Base-by-base conservation (phyloP, 345 rosid genomes). In the Triadica sebifera region DNA sequence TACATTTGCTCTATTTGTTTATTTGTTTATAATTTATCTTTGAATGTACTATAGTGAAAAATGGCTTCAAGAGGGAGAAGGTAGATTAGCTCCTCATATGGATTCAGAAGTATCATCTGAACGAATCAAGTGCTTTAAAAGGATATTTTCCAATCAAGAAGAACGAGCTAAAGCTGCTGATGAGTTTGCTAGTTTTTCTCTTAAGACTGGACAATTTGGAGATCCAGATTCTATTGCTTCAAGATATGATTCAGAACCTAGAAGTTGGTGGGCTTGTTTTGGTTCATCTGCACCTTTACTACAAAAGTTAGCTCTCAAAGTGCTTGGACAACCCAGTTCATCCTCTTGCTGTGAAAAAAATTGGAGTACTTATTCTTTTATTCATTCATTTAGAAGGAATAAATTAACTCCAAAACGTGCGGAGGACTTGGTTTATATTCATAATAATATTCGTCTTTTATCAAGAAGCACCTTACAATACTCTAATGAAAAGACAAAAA, bases 281-380 rank as follows among this genome's bases (percentile, higher is more conserved):
- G 64, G 64, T 59, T 59, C 64, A 59, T 24, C 7, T 59, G 64
- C 39, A 25, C 64, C 64, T 59, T 59, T 59, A 29, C 64, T 59
- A 10, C 64, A 59, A 59, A 29, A 29, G 2, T 29, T 29, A 29
- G 34, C 1, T 29, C 34, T 29, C 34, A 29, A 29, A 29, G 34
- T 25, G 38, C 64, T 59, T 59, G 64, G 64, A 29, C 39, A 59
- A 24, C 37, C n/a, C 39, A 24, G 4, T 24, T 59, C 64, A 2
- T 59, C 64, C 64, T 59, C 16, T 59, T 59, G 15, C 24, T 6
- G 16, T 24, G 39, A 59, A 59, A 22, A 16, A 9, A 59, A 59
- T 59, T 59, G 39, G 16, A 59, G 17, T 59, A 25, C 64, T 5
- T 59, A 59, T 59, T 59, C 37, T 2, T 24, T 25, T 10, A 59